Base-by-base conservation (phyloP, 345 rosid genomes). In the Bruguiera sexangula region DNA sequence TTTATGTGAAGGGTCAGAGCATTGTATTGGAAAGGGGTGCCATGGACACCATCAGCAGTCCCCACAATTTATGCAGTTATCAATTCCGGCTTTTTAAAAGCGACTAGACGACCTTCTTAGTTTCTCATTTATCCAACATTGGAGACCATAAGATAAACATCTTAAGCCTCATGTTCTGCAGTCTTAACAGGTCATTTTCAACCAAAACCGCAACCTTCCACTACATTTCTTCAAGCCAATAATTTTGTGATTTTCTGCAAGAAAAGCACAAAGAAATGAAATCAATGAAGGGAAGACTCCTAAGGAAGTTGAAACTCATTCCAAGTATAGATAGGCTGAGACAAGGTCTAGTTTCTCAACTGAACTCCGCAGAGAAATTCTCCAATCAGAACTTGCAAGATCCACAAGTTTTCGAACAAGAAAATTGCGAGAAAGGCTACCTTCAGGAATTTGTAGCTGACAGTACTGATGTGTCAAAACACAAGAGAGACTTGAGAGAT, bases 271-370 rank as follows among this genome's bases (percentile, higher is more conserved):
- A 39, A 68, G 62, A 68, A 29, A 85, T 89, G 96, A 88, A 84
- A 60, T 83, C 85, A 74, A 78, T 85, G 84, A 89, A 82, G 72
- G 97, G 83, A 60, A 85, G 85, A 71, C 61, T 93, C 63, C 69
- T 88, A 19, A 91, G 82, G 85, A 93, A 83, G 57, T 72, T 91
- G 57, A 86, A 78, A 16, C 65, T 85, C 65, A 68, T 85, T 73
- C 84, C 90, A 39, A 66, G 83, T 11, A 59, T 80, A 78, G 68
- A 39, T 68, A 24, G 83, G 24, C 61, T 82, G 57, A 85, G 82
- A 83, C 83, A 79, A 62, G 80, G 88, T 67, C 70, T 86, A 24
- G 66, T 81, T 57, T 79, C 70, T 70, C 84, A 82, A 36, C 73
- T 69, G 62, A 65, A 75, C 79, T 67, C 76, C 43, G 32, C 81